Conservation (phyloP, 495 filamentous ascomycete species). For the Lasiosphaeria miniovina region DNA sequence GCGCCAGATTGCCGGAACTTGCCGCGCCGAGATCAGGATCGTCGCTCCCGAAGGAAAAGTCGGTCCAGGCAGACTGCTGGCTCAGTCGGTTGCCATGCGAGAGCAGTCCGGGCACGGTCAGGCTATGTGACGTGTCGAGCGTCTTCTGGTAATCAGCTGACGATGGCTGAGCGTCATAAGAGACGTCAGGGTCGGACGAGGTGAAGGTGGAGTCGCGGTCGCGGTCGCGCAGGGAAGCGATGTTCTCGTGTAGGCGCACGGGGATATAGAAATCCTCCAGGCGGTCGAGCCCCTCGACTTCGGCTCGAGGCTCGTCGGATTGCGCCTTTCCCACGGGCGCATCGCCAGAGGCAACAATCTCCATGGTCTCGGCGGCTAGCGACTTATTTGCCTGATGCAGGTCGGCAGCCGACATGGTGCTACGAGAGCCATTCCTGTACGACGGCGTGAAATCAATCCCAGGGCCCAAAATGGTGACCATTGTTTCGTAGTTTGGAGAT, state of each 20-base stretch:
- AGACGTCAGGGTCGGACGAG: slow-evolving; percentile 28
- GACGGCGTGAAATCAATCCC: slow-evolving; percentile 38
- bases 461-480: slow-evolving; percentile 44
- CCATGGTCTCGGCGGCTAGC: slow-evolving; percentile 11
- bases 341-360: slow-evolving; percentile 15
- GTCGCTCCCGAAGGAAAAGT: slow-evolving; percentile 52
- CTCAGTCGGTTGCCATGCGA: slow-evolving; percentile 48
- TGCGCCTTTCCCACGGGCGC: slow-evolving; percentile 1
- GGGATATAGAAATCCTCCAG: slow-evolving; percentile 37
- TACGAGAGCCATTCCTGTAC: slow-evolving; percentile 29
- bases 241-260: slow-evolving; percentile 30
- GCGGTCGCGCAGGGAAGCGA: slow-evolving; percentile 24
- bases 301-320: slow-evolving; percentile 14
- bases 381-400: slow-evolving; percentile 24
- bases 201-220: slow-evolving; percentile 27
- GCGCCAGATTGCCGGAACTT: slow-evolving; percentile 20
- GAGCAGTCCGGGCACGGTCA: slow-evolving; percentile 42
- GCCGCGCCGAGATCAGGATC: slow-evolving; percentile 27
- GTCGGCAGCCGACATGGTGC: slow-evolving; percentile 19
- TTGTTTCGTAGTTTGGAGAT: slow-evolving; percentile 37
- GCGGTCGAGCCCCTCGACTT: slow-evolving; percentile 23
- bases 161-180: slow-evolving; percentile 25
- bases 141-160: slow-evolving; percentile 26
- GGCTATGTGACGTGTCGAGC: slow-evolving; percentile 31
- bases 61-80: slow-evolving; percentile 53